phyloP scores from a whole-genome alignment of 1,139 yeast genomes.

The Hyphopichia burtonii region DNA sequence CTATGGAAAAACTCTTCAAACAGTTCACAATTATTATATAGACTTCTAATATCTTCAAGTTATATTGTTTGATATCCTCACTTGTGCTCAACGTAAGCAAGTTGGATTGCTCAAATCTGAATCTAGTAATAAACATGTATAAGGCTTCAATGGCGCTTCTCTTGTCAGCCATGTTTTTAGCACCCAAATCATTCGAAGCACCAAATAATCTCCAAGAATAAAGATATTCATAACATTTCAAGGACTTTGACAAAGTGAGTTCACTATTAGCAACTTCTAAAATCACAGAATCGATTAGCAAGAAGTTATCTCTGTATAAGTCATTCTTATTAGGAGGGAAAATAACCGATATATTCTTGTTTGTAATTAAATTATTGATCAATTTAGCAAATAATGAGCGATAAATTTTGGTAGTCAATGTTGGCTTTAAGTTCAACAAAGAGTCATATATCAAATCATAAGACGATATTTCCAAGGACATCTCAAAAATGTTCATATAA shows the following conservation, averaged over 20 bases:
- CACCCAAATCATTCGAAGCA: conserved; percentile 10
- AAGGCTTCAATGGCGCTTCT: conserved; percentile 59
- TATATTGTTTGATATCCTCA: conserved; percentile 32
- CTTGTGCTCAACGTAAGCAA: conserved; percentile 10
- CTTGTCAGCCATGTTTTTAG: conserved; percentile 33
- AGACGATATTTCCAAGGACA: conserved; percentile 25
- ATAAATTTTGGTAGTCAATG: conserved; percentile 9
- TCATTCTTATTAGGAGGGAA: conserved; percentile 20
- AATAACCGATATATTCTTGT: conserved; percentile 19
- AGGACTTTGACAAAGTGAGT: conserved; percentile 31
- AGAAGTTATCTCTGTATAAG: conserved; percentile 27
- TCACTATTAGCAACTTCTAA: conserved; percentile 38
- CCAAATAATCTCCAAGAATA: conserved; percentile 55
- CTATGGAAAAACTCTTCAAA: conserved; percentile 41
- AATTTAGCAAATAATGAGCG: conserved; percentile 17
- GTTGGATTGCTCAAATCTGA: conserved; percentile 21
- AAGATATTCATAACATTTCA: conserved; percentile 52
- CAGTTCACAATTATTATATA: conserved; percentile 51
- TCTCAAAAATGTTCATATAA: conserved; percentile 31
- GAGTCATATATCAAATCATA: conserved; percentile 24
- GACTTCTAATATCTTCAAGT: conserved; percentile 40
- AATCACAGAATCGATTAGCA: conserved; percentile 39
- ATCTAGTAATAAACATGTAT: conserved; percentile 50
- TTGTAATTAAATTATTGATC: conserved; percentile 24
- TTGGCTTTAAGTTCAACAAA: conserved; percentile 19